Conservation (phyloP, 2,329 filamentous ascomycete species). For the Hirsutella minnesotensis region DNA sequence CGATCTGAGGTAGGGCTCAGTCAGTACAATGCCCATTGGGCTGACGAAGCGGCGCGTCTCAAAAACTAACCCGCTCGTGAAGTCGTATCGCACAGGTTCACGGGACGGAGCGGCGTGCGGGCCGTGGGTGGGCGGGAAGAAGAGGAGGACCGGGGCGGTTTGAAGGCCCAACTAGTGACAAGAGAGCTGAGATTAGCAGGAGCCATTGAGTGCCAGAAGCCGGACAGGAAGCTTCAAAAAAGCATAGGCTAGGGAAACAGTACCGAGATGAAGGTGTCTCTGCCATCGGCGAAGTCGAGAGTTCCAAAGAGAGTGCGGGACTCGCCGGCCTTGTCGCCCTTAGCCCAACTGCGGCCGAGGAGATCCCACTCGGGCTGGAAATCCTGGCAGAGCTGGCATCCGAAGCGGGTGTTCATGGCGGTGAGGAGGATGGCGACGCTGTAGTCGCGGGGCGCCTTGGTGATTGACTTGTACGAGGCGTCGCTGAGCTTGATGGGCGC, state of each 20-base stretch:
- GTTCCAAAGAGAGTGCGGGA: slow-evolving; percentile 69
- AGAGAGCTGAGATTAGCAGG: not conserved
- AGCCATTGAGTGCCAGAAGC: not conserved
- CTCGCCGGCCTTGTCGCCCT: slow-evolving; percentile 65
- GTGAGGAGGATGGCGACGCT: slow-evolving; percentile 74
- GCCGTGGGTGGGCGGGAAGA: slow-evolving; percentile 78
- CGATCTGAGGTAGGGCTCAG: slow-evolving; percentile 34
- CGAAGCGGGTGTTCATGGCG: slow-evolving; percentile 70
- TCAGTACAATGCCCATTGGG: not conserved
- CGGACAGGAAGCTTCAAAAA: not conserved
- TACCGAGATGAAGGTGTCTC: slow-evolving; percentile 77
- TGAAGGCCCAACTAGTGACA: slow-evolving; percentile 66
- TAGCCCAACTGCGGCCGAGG: slow-evolving; percentile 74
- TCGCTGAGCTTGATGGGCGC: slow-evolving; percentile 68
- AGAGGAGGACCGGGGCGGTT: slow-evolving; percentile 80
- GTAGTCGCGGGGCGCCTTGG: slow-evolving; percentile 70
- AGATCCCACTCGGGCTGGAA: slow-evolving; percentile 94
- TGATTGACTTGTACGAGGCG: slow-evolving; percentile 62
- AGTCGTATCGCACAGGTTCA: slow-evolving; percentile 73
- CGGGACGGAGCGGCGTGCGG: slow-evolving; percentile 60
- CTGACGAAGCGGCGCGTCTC: not conserved
- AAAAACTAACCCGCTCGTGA: slow-evolving; percentile 57
- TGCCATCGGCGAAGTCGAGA: slow-evolving; percentile 79
- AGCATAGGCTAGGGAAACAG: slow-evolving; percentile 11
- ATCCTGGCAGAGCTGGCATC: slow-evolving; percentile 75